Evolutionary conservation across 108 stramenopile species (phyloP).

Genomic region (Nitzschia sp.): DNA sequence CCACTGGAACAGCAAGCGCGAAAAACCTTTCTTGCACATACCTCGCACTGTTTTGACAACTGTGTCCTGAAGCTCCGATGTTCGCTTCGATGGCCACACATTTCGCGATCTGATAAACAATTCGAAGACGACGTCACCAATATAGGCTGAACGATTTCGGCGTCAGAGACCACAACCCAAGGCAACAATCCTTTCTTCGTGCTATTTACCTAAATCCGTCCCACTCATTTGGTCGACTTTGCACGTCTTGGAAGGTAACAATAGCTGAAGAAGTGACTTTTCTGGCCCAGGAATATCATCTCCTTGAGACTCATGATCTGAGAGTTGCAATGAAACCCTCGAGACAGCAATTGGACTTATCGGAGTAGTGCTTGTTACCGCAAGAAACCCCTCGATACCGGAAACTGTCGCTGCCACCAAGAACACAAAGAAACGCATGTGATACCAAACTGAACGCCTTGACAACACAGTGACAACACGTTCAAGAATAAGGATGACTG

Average conservation of each 20-base stretch:
- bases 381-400: too few species aligned
- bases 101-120: conserved; percentile 74
- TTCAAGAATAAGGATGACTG: too few species aligned
- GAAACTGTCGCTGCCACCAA: too few species aligned
- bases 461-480: too few species aligned
- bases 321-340: too few species aligned
- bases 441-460: too few species aligned
- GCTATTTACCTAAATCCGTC: conserved; percentile 47
- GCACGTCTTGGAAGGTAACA: conserved; percentile 31
- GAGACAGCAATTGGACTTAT: too few species aligned
- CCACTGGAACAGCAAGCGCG: not conserved
- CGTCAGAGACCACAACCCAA: too few species aligned
- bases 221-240: conserved; percentile 74
- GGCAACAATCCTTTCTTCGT: too few species aligned
- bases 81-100: conserved; percentile 81
- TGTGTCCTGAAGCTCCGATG: conserved; percentile 67
- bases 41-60: conserved; percentile 78
- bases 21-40: conserved; percentile 33
- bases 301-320: too few species aligned
- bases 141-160: conserved; percentile 55
- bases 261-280: conserved; percentile 28
- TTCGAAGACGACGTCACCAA: conserved; percentile 85
- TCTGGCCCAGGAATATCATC: conserved; percentile 5
- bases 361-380: too few species aligned
- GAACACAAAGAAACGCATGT: too few species aligned